Conservation (phyloP, 495 filamentous ascomycete species). For the Daldinia childiae region DNA sequence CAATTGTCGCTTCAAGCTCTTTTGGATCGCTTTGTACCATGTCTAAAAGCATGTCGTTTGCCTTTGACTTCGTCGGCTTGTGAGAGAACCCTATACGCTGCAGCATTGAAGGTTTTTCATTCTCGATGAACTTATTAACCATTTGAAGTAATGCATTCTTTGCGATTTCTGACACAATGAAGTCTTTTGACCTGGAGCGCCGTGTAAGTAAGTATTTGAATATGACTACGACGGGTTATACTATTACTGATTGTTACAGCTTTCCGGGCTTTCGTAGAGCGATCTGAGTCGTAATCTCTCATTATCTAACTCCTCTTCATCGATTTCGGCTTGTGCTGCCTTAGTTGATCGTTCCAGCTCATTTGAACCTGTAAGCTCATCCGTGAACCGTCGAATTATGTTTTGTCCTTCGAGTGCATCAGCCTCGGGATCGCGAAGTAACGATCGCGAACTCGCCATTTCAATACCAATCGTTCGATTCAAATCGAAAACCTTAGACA, state of each 20-base stretch:
- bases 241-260: constrained; percentile 4
- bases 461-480: not conserved
- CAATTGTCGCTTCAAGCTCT: not conserved
- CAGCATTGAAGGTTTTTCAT: constrained; percentile 11
- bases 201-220: not conserved
- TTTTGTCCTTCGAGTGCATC: not conserved
- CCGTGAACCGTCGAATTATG: constrained; percentile 15
- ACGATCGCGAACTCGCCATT: constrained; percentile 1
- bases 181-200: not conserved
- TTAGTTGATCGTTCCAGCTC: constrained; percentile 12
- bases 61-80: constrained; percentile 1
- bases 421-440: not conserved
- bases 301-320: constrained; percentile 2
- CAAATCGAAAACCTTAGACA: not conserved
- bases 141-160: constrained; percentile 3
- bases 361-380: constrained; percentile 4
- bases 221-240: not conserved
- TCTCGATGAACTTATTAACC: constrained; percentile 12
- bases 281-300: constrained; percentile 1
- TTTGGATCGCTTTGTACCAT: constrained; percentile 7
- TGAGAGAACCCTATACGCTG: constrained; percentile 15
- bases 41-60: constrained; percentile 1
- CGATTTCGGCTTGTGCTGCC: constrained; percentile 10
- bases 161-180: constrained; percentile 7
- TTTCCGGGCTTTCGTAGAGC: constrained; percentile 2